These are phyloP conservation scores for Cystobasidium sp. DNA, from an alignment of 1,284 basidiomycete genomes.

Conservation along the genomic window DNA sequence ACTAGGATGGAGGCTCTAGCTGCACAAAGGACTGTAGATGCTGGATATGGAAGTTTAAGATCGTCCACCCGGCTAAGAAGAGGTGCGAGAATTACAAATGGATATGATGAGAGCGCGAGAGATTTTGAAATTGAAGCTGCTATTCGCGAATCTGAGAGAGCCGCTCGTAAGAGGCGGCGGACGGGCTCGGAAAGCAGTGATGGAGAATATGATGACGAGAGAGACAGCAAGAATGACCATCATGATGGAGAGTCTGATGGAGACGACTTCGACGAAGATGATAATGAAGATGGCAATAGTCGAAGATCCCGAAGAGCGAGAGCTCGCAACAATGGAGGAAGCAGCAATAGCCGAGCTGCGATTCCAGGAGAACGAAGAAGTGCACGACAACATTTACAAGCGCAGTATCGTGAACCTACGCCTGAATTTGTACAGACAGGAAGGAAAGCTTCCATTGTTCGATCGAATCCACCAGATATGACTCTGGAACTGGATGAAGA, in stretches of 20 bases:
- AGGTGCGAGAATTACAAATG: slow-evolving; percentile 19
- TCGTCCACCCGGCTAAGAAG: slow-evolving; percentile 15
- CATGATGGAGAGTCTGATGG: slow-evolving; percentile 4
- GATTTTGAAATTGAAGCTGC: slow-evolving; percentile 36
- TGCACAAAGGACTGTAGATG: slow-evolving; percentile 21
- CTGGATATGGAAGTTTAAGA: slow-evolving; percentile 2
- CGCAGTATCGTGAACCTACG: background rate
- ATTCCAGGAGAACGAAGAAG: slow-evolving; percentile 33
- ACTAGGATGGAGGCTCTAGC: slow-evolving; percentile 20
- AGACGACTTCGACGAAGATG: slow-evolving; percentile 20
- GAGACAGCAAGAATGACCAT: slow-evolving; percentile 2
- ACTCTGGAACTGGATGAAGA: slow-evolving; percentile 3
- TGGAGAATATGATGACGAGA: slow-evolving; percentile 5
- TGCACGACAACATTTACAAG: slow-evolving; percentile 14
- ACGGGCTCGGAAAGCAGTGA: slow-evolving; percentile 20
- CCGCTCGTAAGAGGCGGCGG: slow-evolving; percentile 21
- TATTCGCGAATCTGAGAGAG: slow-evolving; percentile 32
- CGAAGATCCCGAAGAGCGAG: slow-evolving; percentile 1
- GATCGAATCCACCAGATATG: slow-evolving; percentile 10
- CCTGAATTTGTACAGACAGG: background rate
- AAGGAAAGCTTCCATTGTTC: slow-evolving; percentile 18
- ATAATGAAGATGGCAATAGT: slow-evolving; percentile 20
- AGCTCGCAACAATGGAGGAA: background rate
- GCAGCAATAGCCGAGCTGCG: background rate
- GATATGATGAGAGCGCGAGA: slow-evolving; percentile 35